Conservation (phyloP, 345 rosid genomes). For the Linum usitatissimum region DNA sequence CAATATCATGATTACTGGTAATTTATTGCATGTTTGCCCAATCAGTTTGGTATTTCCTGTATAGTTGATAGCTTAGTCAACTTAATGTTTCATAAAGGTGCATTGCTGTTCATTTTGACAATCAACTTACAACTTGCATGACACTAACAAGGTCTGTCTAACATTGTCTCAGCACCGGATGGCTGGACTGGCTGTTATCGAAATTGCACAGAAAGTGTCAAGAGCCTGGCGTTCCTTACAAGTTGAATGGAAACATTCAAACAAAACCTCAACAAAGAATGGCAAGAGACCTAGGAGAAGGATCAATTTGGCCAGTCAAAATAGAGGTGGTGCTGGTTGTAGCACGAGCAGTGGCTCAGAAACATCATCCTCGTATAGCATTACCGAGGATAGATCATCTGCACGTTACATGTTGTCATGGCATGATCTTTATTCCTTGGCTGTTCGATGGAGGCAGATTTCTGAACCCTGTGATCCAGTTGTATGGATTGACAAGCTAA, state of each 20-base stretch:
- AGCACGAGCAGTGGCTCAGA: conserved; percentile 75
- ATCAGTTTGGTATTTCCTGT: no score
- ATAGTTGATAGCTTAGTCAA: no score
- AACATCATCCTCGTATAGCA: conserved; percentile 49
- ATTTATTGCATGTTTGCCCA: no score
- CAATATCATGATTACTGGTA: no score
- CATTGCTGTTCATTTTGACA: no score
- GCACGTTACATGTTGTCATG: conserved; percentile 52
- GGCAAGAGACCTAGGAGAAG: conserved; percentile 70
- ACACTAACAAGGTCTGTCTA: conserved; percentile 14
- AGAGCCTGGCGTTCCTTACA: conserved; percentile 84
- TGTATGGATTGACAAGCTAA: conserved; percentile 90
- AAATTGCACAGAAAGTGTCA: conserved; percentile 84
- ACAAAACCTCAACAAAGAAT: conserved; percentile 40
- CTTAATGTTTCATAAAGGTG: no score
- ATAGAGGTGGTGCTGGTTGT: conserved; percentile 93
- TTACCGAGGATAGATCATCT: conserved; percentile 56
- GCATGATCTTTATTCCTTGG: conserved; percentile 74
- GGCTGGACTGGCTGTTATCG: conserved; percentile 94
- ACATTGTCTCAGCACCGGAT: conserved; percentile 70
- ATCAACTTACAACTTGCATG: conserved; percentile 2
- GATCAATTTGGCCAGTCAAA: conserved; percentile 61
- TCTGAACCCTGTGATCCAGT: conserved; percentile 99
- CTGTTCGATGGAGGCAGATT: conserved; percentile 96
- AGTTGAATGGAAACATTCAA: conserved; percentile 58